A percentile compares a stretch with the other conserved stretches of the same genome.
These are phyloP conservation scores for Rhododendron williamsianum DNA, from an alignment of 148 eudicot genomes.

Conservation along the genomic window DNA sequence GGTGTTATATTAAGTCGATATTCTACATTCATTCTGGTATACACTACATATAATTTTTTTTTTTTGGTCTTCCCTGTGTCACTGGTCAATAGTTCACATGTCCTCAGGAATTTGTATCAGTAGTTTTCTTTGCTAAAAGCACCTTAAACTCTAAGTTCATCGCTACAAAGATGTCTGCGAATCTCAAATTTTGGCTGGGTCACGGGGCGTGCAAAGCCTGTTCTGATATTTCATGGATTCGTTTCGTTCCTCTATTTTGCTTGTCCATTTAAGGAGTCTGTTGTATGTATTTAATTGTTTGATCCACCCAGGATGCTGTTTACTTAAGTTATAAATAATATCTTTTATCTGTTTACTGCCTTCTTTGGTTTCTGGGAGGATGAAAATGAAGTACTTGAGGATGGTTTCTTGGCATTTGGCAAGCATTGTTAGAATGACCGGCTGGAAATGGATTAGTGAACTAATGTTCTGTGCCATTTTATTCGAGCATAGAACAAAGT, in stretches of 20 bases:
- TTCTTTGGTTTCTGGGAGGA: not conserved
- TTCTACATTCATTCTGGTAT: conserved; percentile 17
- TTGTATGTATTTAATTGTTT: not conserved
- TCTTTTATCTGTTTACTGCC: not conserved
- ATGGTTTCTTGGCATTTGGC: not conserved
- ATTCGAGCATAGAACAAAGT: not conserved
- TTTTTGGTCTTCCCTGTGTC: not conserved
- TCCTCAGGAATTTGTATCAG: not conserved
- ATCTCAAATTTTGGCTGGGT: not conserved
- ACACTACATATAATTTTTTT: conserved; percentile 5
- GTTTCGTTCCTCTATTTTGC: not conserved
- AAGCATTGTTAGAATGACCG: not conserved
- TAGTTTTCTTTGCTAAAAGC: not conserved
- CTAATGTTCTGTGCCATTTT: not conserved
- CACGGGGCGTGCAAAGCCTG: not conserved
- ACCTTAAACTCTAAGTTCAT: not conserved
- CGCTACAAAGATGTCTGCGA: not conserved
- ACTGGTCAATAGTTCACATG: not conserved
- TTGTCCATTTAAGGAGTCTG: not conserved
- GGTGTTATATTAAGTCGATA: conserved; percentile 19
- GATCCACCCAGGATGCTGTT: not conserved
- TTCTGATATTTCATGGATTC: not conserved
- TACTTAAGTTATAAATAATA: not conserved
- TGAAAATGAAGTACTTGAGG: not conserved
- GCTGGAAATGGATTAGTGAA: not conserved